Evolutionary conservation across 805 yeast genomes (phyloP).

Genomic region (Ogataea haglerorum): DNA sequence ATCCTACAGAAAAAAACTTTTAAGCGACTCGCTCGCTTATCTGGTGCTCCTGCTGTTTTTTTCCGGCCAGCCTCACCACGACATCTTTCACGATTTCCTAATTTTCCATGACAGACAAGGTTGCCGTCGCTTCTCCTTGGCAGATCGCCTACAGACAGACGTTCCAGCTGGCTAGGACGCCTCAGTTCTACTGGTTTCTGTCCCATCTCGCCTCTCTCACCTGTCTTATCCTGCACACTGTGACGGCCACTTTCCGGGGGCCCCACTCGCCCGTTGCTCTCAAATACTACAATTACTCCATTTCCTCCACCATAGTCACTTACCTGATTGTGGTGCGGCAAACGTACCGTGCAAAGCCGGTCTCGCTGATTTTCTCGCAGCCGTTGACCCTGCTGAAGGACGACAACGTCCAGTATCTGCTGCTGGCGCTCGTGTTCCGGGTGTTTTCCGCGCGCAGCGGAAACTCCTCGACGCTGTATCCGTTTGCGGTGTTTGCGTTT

Average conservation of each 20-base stretch:
- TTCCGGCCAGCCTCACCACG: constrained; percentile 1
- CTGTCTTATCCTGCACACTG: constrained; percentile 38
- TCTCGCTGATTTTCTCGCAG: constrained; percentile 27
- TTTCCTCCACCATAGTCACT: constrained; percentile 53
- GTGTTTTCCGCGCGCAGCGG: constrained; percentile 29
- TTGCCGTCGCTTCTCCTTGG: constrained; percentile 2
- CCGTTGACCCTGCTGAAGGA: constrained; percentile 37
- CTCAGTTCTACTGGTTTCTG: constrained; percentile 69
- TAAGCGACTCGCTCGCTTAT: constrained; percentile 10
- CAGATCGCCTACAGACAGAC: constrained; percentile 8
- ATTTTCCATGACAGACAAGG: constrained; percentile 4
- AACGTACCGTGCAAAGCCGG: constrained; percentile 43
- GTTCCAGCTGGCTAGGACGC: constrained; percentile 34
- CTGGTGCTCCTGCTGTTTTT: constrained; percentile 9
- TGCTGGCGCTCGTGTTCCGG: constrained; percentile 39
- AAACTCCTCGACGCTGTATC: constrained; percentile 44
- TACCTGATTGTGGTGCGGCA: constrained; percentile 63
- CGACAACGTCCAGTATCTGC: constrained; percentile 64
- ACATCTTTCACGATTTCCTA: background rate
- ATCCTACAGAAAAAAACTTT: constrained; percentile 2
- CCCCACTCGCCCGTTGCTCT: constrained; percentile 29
- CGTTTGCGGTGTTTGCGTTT: constrained; percentile 59
- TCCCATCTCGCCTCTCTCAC: constrained; percentile 53
- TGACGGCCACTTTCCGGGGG: constrained; percentile 41
- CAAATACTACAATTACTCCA: constrained; percentile 39